A percentile compares a stretch with the other conserved stretches of the same genome.
Evolutionary conservation across 2,329 filamentous ascomycete species (phyloP).

Genomic region (Monosporascus cannonballus): DNA sequence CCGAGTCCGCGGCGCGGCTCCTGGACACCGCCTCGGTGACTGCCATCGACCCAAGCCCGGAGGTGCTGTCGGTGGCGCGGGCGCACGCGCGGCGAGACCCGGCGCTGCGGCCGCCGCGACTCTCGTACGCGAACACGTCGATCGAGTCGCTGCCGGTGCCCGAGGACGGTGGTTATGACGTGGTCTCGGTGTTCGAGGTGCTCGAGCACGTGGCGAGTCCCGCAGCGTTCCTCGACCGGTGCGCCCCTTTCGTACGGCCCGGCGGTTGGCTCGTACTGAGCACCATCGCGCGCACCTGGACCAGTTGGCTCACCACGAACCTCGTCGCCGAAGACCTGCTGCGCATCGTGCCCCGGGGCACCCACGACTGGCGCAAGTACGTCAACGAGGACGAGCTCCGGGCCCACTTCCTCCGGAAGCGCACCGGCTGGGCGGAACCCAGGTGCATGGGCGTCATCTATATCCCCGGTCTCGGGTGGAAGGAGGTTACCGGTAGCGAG

Average conservation of each 20-base stretch:
- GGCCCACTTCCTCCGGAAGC: constrained; percentile 43
- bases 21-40: constrained; percentile 57
- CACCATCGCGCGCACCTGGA: constrained; percentile 86
- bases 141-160: constrained; percentile 62
- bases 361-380: constrained; percentile 96
- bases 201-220: constrained; percentile 85
- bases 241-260: constrained; percentile 72
- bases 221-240: constrained; percentile 63
- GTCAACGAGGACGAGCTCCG: constrained; percentile 78
- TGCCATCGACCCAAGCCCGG: constrained; percentile 71
- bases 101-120: constrained; percentile 47
- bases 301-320: constrained; percentile 88
- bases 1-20: constrained; percentile 74
- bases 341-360: constrained; percentile 83
- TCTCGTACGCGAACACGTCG: constrained; percentile 69
- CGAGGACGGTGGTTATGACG: constrained; percentile 51
- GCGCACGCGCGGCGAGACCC: constrained; percentile 73
- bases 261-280: constrained; percentile 91
- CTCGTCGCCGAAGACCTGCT: constrained; percentile 83
- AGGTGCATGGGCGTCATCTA: constrained; percentile 77
- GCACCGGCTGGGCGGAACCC: constrained; percentile 52
- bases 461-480: constrained; percentile 87
- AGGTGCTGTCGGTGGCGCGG: constrained; percentile 69
- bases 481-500: constrained; percentile 73
- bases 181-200: constrained; percentile 89